Evolutionary conservation across 2,329 filamentous ascomycete genomes (phyloP), one percentile per base, ranked within the genome.

Genomic region (Hypoxylon sp.): DNA sequence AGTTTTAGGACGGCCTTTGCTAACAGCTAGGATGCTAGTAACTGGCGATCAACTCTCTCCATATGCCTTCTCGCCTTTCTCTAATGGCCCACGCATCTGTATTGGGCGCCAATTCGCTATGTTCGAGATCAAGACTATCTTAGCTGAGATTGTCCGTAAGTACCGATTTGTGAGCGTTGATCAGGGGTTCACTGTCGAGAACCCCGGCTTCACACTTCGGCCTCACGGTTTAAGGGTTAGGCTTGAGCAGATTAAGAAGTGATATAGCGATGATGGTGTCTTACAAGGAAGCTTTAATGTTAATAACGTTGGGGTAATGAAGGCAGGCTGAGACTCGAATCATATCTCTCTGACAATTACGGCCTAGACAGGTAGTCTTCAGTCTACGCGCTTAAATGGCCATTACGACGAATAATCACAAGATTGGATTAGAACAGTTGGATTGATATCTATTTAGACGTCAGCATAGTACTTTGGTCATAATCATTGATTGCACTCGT

Each of bases 61-160:
- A 2, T 68, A 68, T 14, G 61, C 57, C 27, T 65, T 58, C 51
- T 46, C 41, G n/a, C 37, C 64, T n/a, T 71, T 71, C 16, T 63
- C 65, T n/a, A 72, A 73, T 46, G 75, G 74, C 0, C 72, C 74
- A 16, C 65, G 74, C 12, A 69, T 74, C 3, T 75, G 74, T 43
- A 62, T 74, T 14, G 73, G 74, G 2, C 68, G 68, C 41, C 58
- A 63, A n/a, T 74, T 74, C 41, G 73, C 74, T 5, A 37, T 72
- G 47, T 43, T 70, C 3, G 71, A 76, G 60, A 68, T 75, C 59
- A 75, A 76, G 68, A 62, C 61, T 8, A 64, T 76, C 27, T 53
- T 75, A 8, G 32, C 71, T 5, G 68, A 72, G 46, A 62, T 74
- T 25, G 60, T 74, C 5, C 58, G 63, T 5, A 51, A 65, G 14